These are phyloP conservation scores for Aureobasidium sp. DNA, from an alignment of 2,329 filamentous ascomycete genomes.

Conservation along the genomic window DNA sequence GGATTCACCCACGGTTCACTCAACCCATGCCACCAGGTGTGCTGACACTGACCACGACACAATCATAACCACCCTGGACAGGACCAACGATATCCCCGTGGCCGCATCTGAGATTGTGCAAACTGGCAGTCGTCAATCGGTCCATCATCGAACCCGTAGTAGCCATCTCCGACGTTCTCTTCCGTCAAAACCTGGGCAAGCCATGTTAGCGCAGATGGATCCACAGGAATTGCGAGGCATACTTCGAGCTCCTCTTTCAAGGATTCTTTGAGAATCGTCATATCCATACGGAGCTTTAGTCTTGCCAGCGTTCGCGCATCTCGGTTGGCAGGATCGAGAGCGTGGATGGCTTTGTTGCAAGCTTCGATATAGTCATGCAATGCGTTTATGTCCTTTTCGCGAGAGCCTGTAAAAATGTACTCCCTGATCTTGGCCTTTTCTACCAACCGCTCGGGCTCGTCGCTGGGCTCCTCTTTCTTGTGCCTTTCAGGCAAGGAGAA, in stretches of 20 bases:
- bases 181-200: not conserved
- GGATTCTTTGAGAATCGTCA: not conserved
- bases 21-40: not conserved
- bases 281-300: not conserved
- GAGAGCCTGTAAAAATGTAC: constrained; percentile 9
- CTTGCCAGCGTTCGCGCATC: not conserved
- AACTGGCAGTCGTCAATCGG: not conserved
- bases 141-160: not conserved
- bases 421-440: not conserved
- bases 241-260: constrained; percentile 5
- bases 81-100: constrained; percentile 4
- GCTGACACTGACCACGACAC: not conserved
- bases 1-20: not conserved
- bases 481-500: not conserved
- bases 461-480: not conserved
- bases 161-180: not conserved
- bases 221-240: not conserved
- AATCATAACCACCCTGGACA: not conserved
- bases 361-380: not conserved
- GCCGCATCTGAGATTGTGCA: not conserved
- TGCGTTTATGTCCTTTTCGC: not conserved
- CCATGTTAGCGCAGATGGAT: not conserved
- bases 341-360: not conserved
- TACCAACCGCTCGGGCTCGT: not conserved
- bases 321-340: not conserved